Percentiles rank a stretch among this genome's conserved stretches.
phyloP scores from a whole-genome alignment of 345 rosid species.

The Eutrema japonicum region DNA sequence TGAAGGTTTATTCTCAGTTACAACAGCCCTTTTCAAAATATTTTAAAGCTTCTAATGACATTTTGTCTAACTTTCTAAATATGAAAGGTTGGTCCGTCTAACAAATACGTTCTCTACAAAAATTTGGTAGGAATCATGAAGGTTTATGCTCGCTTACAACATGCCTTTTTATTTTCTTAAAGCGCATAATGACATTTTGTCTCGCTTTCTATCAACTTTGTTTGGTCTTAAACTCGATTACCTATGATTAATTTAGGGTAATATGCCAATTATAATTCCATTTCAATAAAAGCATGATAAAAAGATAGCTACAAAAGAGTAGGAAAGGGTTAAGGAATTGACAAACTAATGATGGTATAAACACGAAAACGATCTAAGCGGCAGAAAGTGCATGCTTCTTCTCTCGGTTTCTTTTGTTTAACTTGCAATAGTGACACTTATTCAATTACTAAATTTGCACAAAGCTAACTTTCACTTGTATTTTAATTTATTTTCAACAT shows the following conservation, averaged over 20 bases:
- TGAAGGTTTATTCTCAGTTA: slow-evolving; percentile 37
- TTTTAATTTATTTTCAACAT: not conserved
- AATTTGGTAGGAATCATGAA: slow-evolving; percentile 34
- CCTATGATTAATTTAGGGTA: slow-evolving; percentile 26
- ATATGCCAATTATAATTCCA: slow-evolving; percentile 24
- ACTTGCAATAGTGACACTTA: not conserved
- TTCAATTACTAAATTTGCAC: slow-evolving; percentile 10
- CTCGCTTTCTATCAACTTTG: slow-evolving; percentile 35
- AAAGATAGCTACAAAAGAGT: slow-evolving; percentile 24
- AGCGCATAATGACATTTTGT: slow-evolving; percentile 33
- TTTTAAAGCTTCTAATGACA: slow-evolving; percentile 26
- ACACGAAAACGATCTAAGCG: slow-evolving; percentile 37
- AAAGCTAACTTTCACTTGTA: not conserved
- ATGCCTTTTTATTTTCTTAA: slow-evolving; percentile 33
- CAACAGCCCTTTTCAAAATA: slow-evolving; percentile 16
- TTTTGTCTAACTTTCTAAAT: slow-evolving; percentile 21
- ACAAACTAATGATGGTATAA: slow-evolving; percentile 33
- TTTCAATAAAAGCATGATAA: slow-evolving; percentile 3
- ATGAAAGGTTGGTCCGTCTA: slow-evolving; percentile 22
- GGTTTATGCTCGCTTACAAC: slow-evolving; percentile 35
- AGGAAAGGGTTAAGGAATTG: slow-evolving; percentile 17
- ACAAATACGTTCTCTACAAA: slow-evolving; percentile 9
- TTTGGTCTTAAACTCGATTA: slow-evolving; percentile 28
- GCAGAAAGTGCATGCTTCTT: slow-evolving; percentile 32
- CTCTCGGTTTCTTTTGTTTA: slow-evolving; percentile 23